A percentile compares a stretch with the other conserved stretches of the same genome.
Evolutionary conservation across 805 yeast genomes (phyloP).

Genomic region (Teunomyces atbi): DNA sequence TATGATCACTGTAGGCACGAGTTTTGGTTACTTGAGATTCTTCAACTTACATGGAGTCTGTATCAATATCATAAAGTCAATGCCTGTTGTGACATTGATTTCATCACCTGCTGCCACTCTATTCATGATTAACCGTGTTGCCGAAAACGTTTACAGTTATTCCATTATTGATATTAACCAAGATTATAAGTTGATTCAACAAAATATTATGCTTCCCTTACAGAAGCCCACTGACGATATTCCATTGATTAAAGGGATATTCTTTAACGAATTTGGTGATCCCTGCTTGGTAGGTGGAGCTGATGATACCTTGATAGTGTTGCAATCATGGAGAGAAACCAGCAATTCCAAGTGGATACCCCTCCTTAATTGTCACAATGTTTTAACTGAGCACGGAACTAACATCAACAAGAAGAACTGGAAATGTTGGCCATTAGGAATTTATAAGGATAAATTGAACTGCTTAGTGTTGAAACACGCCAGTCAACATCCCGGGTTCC

Average conservation of each 20-base stretch:
- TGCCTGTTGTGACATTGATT: slow-evolving; percentile 73
- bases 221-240: slow-evolving; percentile 18
- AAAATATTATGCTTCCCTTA: slow-evolving; percentile 38
- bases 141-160: slow-evolving; percentile 38
- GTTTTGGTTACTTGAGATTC: slow-evolving; percentile 68
- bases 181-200: slow-evolving; percentile 40
- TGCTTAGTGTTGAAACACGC: slow-evolving; percentile 72
- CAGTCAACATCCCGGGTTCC: slow-evolving; percentile 69
- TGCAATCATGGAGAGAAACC: slow-evolving; percentile 76
- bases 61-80: slow-evolving; percentile 61
- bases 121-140: slow-evolving; percentile 44
- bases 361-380: slow-evolving; percentile 56
- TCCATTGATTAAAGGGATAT: slow-evolving; percentile 61
- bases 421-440: slow-evolving; percentile 85
- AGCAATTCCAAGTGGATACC: slow-evolving; percentile 88
- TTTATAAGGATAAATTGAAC: slow-evolving; percentile 64
- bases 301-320: slow-evolving; percentile 66
- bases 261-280: slow-evolving; percentile 85
- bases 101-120: slow-evolving; percentile 58
- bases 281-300: slow-evolving; percentile 80
- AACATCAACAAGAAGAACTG: slow-evolving; percentile 52
- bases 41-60: slow-evolving; percentile 76
- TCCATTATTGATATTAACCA: slow-evolving; percentile 47
- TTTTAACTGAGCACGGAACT: slow-evolving; percentile 44
- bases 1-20: slow-evolving; percentile 67